Evolutionary conservation across 306 rosid species (phyloP), one percentile per base, ranked within the genome.

Genomic region (Hippophae gyantsensis): DNA sequence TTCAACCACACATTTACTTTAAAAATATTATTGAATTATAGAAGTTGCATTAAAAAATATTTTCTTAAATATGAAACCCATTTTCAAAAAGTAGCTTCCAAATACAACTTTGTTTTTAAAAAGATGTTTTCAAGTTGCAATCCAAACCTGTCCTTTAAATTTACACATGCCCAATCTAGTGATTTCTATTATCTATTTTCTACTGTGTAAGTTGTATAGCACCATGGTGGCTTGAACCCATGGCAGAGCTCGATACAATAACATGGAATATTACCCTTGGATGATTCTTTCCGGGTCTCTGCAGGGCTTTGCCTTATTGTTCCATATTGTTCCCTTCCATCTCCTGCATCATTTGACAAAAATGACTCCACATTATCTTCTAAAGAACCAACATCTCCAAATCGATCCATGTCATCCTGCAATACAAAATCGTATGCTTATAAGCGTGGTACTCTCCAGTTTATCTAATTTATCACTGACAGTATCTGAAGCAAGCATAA

Each of bases 331-430:
- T 86, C 93, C 77, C 95, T 74, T 78, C 86, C 83, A 56, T 86
- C 87, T 38, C 76, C 95, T 65, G 75, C 92, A 69, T 89, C 95
- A 18, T 79, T 85, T 58, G 97, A 82, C 74, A 89, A 87, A 81
- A 89, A 82, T 8, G 95, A 89, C 60, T 89, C 95, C 58, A 86
- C 97, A 65, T 89, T 84, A 64, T 89, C 97, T 68, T 86, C 97
- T 58, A 89, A 80, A 63, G 93, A 78, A 62, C 88, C 90, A 67
- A 89, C 89, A 70, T 89, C 97, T 71, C 89, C 97, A 69, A 84
- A 86, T 80, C 76, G 90, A 55, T 86, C 94, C 50, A 89, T 80
- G 69, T 86, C 97, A 55, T 89, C 95, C 97, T 89, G 86, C 80
- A 79, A 49, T 62, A 69, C 41, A 57, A 59, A 46, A 46, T 8